These are phyloP conservation scores for Pochonia chlamydosporia DNA, from an alignment of 2,329 filamentous ascomycete genomes.

Conservation along the genomic window DNA sequence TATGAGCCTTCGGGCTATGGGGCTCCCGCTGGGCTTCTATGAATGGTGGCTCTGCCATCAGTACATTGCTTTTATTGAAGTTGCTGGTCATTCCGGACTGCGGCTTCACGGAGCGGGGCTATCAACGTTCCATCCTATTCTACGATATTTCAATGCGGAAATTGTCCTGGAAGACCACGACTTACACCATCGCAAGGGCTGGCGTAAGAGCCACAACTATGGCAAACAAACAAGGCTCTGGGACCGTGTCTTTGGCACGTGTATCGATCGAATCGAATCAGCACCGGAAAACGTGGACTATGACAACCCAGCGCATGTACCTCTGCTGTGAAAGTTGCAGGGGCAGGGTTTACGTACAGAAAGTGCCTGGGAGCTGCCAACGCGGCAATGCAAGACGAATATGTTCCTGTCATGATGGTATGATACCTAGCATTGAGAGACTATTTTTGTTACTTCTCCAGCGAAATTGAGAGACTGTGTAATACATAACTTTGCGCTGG, in stretches of 20 bases:
- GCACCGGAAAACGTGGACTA: conserved; percentile 24
- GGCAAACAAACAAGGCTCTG: conserved; percentile 31
- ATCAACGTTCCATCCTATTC: conserved; percentile 23
- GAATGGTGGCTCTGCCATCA: conserved; percentile 39
- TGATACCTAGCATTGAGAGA: too few species aligned
- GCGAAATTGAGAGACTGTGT: too few species aligned
- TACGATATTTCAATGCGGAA: conserved; percentile 26
- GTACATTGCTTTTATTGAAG: conserved; percentile 33
- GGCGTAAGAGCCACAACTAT: conserved; percentile 20
- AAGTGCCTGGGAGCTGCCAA: too few species aligned
- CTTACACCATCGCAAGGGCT: neutral
- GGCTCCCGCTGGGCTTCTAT: conserved; percentile 38
- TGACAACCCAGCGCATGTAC: conserved; percentile 18
- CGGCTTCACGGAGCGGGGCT: conserved; percentile 28
- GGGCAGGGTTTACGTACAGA: too few species aligned
- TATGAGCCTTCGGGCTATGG: conserved; percentile 22
- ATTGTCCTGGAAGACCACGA: conserved; percentile 36
- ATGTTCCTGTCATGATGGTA: too few species aligned
- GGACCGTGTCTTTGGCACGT: conserved; percentile 31
- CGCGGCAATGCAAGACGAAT: too few species aligned
- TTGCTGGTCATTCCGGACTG: conserved; percentile 32
- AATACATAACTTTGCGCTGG: too few species aligned
- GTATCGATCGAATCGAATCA: conserved; percentile 28
- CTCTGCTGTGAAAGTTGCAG: conserved; percentile 14
- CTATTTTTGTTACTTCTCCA: too few species aligned